phyloP scores from a whole-genome alignment of 805 yeast species.

The Lachancea mirantina region DNA sequence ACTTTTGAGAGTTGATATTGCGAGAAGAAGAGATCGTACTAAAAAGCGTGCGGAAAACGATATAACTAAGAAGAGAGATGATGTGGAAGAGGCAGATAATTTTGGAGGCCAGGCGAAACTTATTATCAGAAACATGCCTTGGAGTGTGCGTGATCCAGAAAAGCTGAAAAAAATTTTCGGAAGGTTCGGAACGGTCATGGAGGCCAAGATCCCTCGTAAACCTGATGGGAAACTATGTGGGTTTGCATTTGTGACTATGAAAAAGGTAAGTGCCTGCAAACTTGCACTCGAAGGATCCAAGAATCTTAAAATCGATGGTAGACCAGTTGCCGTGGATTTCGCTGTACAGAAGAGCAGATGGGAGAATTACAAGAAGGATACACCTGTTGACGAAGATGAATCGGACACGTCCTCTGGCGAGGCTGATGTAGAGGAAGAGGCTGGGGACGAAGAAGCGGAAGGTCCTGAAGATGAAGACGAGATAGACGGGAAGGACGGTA shows the following conservation, averaged over 20 bases:
- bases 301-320: conserved; percentile 76
- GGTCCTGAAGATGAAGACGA: conserved; percentile 25
- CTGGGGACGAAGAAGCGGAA: conserved; percentile 21
- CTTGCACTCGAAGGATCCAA: conserved; percentile 68
- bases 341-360: conserved; percentile 86
- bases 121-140: conserved; percentile 87
- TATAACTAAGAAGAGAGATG: conserved; percentile 12
- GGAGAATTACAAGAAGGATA: conserved; percentile 49
- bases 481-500: conserved; percentile 21
- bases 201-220: conserved; percentile 83
- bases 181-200: conserved; percentile 79
- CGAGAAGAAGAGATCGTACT: conserved; percentile 84
- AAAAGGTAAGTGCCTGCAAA: conserved; percentile 67
- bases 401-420: conserved; percentile 32
- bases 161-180: conserved; percentile 62
- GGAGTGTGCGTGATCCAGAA: conserved; percentile 82
- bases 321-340: conserved; percentile 90
- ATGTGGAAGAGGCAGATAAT: conserved; percentile 33
- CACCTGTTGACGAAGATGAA: conserved; percentile 31
- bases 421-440: conserved; percentile 27
- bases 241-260: conserved; percentile 91
- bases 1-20: conserved; percentile 71
- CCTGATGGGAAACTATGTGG: conserved; percentile 87
- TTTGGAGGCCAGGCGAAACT: conserved; percentile 74
- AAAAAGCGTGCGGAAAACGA: conserved; percentile 19